Conservation (phyloP, 1,139 yeast species). For the Debaryomycetaceae sp. region DNA sequence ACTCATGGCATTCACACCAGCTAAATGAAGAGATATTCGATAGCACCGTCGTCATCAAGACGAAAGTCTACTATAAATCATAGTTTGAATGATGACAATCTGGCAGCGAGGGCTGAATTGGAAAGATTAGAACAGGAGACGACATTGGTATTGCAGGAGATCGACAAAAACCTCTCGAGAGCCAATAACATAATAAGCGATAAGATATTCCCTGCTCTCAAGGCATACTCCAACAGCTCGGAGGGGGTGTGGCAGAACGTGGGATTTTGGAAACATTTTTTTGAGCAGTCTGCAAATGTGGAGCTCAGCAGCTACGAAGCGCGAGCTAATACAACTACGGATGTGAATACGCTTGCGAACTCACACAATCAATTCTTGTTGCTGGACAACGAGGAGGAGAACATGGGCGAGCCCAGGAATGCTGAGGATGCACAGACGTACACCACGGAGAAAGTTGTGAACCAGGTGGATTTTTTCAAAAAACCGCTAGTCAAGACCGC, state of each 20-base stretch:
- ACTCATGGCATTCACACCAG: neutral
- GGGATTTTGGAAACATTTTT: constrained; percentile 70
- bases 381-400: constrained; percentile 15
- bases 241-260: constrained; percentile 57
- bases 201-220: constrained; percentile 58
- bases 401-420: constrained; percentile 10
- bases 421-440: constrained; percentile 3
- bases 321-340: constrained; percentile 21
- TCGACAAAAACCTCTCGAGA: constrained; percentile 66
- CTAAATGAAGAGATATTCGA: constrained; percentile 37
- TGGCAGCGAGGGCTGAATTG: constrained; percentile 48
- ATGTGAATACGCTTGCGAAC: constrained; percentile 10
- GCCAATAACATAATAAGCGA: constrained; percentile 65
- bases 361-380: constrained; percentile 14
- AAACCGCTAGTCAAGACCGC: constrained; percentile 20
- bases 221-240: constrained; percentile 54
- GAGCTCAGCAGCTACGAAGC: constrained; percentile 59
- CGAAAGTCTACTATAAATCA: constrained; percentile 28
- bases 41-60: constrained; percentile 38
- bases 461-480: constrained; percentile 11
- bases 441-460: neutral
- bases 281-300: constrained; percentile 74
- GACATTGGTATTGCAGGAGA: constrained; percentile 72
- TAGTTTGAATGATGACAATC: constrained; percentile 14
- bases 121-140: constrained; percentile 80